A percentile compares a stretch with the other conserved stretches of the same genome.
Evolutionary conservation across 2,329 filamentous ascomycete genomes (phyloP).

Genomic region (Apiospora marii): DNA sequence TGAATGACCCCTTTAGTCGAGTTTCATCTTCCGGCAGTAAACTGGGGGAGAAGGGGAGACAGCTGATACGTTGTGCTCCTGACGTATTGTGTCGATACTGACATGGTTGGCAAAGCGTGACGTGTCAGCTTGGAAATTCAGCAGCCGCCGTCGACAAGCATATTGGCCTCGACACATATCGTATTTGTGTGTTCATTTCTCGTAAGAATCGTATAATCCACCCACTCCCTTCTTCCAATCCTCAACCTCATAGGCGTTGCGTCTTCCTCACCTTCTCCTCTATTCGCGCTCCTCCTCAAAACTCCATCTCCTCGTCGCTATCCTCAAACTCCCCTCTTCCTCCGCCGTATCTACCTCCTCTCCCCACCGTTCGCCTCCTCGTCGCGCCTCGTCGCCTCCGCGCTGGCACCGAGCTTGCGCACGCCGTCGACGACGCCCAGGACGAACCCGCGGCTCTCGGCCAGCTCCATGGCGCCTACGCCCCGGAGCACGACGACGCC

Average conservation of each 20-base stretch:
- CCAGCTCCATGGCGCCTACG: constrained; percentile 91
- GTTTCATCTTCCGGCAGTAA: no score
- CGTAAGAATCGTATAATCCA: constrained; percentile 4
- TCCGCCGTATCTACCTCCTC: constrained; percentile 61
- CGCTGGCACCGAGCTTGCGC: constrained; percentile 81
- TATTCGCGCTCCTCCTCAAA: constrained; percentile 23
- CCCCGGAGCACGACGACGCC: constrained; percentile 75
- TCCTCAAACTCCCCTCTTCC: constrained; percentile 66
- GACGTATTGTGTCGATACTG: background rate
- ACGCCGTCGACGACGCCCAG: constrained; percentile 87
- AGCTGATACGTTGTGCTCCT: background rate
- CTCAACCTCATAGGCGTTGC: background rate
- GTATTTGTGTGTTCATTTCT: constrained; percentile 4
- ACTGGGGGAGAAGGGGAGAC: background rate
- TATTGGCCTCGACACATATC: background rate
- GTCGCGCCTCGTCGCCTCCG: constrained; percentile 79
- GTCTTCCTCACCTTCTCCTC: constrained; percentile 31
- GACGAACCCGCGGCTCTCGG: constrained; percentile 85
- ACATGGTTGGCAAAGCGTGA: background rate
- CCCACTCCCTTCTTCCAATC: background rate
- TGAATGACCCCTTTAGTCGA: background rate
- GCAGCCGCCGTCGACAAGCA: background rate
- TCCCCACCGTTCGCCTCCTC: constrained; percentile 75
- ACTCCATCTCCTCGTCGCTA: constrained; percentile 64
- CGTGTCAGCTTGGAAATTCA: background rate